Evolutionary conservation across 495 filamentous ascomycete genomes (phyloP), one percentile per base, ranked within the genome.

Genomic region (Talaromyces adpressus): DNA sequence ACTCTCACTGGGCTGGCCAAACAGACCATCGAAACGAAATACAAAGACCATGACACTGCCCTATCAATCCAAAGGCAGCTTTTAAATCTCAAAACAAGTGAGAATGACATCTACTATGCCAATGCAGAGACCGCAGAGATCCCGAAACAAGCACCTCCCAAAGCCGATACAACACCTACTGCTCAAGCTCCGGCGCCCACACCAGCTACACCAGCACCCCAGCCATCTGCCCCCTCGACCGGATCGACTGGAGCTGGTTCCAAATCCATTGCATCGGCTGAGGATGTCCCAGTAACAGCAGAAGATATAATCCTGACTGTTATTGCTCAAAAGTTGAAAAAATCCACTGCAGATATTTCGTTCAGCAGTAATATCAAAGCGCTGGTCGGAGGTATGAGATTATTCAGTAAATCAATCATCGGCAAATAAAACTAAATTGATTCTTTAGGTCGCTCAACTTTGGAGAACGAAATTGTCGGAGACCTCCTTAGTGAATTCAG

Each of bases 261-360:
- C 14, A 41, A 41, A 41, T 41, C 36, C 14, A 41, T 41, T 41
- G 36, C 14, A 41, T 41, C 36, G 12, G 36, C 36, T 16, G 36
- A 41, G 12, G 36, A 41, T 41, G 36, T 41, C 14, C 36, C 36
- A 41, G 36, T 16, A 4, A 41, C 16, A 41, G 14, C 36, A 41
- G 36, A 41, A 41, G 36, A 41, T 16, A 41, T 41, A 41, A 41
- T 41, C 56, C 82, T 93, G 70, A 83, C 91, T 23, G 76, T 98
- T 63, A 89, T 98, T 64, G 94, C 94, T n/a, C 94, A 98, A 76
- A 98, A 98, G 77, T 79, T 98, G 65, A 98, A 97, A 85, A 98
- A 98, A 79, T 79, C 88, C 16, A 73, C 96, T 59, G 68, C 85
- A 25, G 95, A 98, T 66, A 88, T 98, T 64, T 94, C 95, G 39